These are phyloP conservation scores for Cryptosporidium tyzzeri DNA, from an alignment of 169 alveolate genomes.

Conservation along the genomic window DNA sequence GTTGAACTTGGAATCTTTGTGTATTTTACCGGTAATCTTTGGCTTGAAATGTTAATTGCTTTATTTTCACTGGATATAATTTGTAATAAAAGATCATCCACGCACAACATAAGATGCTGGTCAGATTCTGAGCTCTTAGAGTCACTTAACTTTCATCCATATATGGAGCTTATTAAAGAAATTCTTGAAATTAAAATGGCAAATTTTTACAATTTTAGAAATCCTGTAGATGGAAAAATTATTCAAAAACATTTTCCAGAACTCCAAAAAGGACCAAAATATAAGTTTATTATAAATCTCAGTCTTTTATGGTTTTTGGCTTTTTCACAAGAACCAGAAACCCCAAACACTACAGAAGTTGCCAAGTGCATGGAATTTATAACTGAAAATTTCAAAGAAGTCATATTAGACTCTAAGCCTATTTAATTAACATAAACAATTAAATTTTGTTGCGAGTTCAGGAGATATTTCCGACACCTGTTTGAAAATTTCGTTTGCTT, in stretches of 20 bases:
- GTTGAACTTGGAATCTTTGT: slow-evolving; percentile 62
- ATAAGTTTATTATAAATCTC: slow-evolving; percentile 20
- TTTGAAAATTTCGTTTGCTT: slow-evolving; percentile 38
- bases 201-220: slow-evolving; percentile 19
- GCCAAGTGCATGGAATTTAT: slow-evolving; percentile 30
- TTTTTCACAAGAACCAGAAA: slow-evolving; percentile 19
- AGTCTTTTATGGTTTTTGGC: slow-evolving; percentile 50
- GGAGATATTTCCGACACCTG: slow-evolving; percentile 51
- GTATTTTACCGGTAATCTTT: slow-evolving; percentile 26
- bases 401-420: not conserved
- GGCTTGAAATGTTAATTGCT: slow-evolving; percentile 48
- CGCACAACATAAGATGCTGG: slow-evolving; percentile 3
- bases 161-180: slow-evolving; percentile 15
- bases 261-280: slow-evolving; percentile 61
- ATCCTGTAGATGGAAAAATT: slow-evolving; percentile 43
- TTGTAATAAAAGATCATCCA: not conserved
- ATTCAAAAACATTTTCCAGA: slow-evolving; percentile 23
- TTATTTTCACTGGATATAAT: slow-evolving; percentile 32
- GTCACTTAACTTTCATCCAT: slow-evolving; percentile 7
- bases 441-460: slow-evolving; percentile 53
- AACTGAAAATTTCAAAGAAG: not conserved
- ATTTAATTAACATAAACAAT: not conserved
- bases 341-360: not conserved
- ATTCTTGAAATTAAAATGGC: slow-evolving; percentile 11
- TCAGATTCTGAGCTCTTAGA: slow-evolving; percentile 26